Evolutionary conservation across 169 alveolate species (phyloP).

Genomic region (Plasmodium vivax): DNA sequence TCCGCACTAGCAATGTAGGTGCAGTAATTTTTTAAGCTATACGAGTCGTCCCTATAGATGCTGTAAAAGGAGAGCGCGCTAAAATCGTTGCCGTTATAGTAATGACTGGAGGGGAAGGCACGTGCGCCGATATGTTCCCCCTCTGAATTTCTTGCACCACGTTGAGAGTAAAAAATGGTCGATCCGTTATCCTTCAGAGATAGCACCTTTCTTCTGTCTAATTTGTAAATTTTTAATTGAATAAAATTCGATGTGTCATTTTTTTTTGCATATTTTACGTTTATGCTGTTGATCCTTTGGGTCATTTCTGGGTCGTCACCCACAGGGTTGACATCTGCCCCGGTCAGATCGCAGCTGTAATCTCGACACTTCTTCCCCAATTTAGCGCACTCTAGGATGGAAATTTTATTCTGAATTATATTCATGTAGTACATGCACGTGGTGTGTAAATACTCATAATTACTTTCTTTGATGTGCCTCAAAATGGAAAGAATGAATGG

Average conservation of each 20-base stretch:
- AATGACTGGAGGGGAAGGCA: not conserved
- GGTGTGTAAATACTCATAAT: conserved; percentile 11
- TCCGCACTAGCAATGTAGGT: conserved; percentile 10
- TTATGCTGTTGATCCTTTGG: not conserved
- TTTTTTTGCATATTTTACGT: not conserved
- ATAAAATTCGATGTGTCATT: not conserved
- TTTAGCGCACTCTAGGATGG: not conserved
- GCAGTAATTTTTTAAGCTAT: conserved; percentile 12
- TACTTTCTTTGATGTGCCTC: conserved; percentile 1
- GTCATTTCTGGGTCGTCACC: not conserved
- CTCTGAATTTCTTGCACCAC: not conserved
- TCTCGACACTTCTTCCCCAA: not conserved
- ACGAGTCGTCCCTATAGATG: conserved; percentile 35
- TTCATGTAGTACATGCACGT: conserved; percentile 21
- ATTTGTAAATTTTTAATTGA: conserved; percentile 11
- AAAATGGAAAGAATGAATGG: conserved; percentile 25
- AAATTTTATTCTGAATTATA: conserved; percentile 27
- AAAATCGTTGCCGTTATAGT: conserved; percentile 39
- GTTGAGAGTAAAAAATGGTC: conserved; percentile 45
- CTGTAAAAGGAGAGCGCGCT: conserved; percentile 25
- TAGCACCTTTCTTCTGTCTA: conserved; percentile 38
- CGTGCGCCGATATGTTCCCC: not conserved
- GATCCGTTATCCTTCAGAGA: conserved; percentile 40
- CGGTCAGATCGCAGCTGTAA: not conserved
- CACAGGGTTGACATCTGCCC: not conserved